phyloP scores from a whole-genome alignment of 805 yeast species.

The Lachancea waltii region DNA sequence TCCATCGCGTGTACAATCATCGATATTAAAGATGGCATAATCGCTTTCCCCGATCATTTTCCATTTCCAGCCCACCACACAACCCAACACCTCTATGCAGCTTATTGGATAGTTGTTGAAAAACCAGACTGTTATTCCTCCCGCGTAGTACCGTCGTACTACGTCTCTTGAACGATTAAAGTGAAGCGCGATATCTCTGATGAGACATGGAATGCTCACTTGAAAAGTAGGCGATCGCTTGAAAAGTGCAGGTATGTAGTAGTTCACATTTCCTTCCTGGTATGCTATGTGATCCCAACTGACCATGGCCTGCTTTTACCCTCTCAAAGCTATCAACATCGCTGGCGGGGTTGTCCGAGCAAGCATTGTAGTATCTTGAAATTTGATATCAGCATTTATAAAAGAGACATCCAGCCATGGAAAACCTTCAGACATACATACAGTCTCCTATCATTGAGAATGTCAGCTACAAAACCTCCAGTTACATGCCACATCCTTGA shows the following conservation, averaged over 20 bases:
- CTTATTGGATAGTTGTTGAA: conserved; percentile 40
- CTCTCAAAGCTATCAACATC: neutral
- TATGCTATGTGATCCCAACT: conserved; percentile 17
- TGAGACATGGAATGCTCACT: conserved; percentile 28
- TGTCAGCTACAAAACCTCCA: too few species aligned
- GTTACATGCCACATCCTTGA: conserved; percentile 88
- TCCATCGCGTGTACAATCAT: conserved; percentile 20
- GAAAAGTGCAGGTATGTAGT: conserved; percentile 34
- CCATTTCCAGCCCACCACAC: conserved; percentile 27
- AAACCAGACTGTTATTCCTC: conserved; percentile 21
- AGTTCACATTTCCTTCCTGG: conserved; percentile 24
- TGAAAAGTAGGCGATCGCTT: conserved; percentile 29
- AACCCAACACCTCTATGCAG: conserved; percentile 34
- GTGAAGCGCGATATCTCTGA: conserved; percentile 26
- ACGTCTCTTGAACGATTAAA: conserved; percentile 22
- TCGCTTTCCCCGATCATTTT: conserved; percentile 15
- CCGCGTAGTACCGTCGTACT: conserved; percentile 19
- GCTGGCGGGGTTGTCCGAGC: conserved; percentile 9
- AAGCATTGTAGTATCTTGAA: conserved; percentile 1
- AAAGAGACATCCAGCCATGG: neutral
- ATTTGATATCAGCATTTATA: neutral
- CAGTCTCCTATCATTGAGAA: too few species aligned
- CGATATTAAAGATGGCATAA: conserved; percentile 18
- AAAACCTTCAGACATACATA: neutral
- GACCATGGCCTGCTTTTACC: conserved; percentile 8